These are phyloP conservation scores for Barnettozyma sp. DNA, from an alignment of 805 yeast species.

Conservation along the genomic window DNA sequence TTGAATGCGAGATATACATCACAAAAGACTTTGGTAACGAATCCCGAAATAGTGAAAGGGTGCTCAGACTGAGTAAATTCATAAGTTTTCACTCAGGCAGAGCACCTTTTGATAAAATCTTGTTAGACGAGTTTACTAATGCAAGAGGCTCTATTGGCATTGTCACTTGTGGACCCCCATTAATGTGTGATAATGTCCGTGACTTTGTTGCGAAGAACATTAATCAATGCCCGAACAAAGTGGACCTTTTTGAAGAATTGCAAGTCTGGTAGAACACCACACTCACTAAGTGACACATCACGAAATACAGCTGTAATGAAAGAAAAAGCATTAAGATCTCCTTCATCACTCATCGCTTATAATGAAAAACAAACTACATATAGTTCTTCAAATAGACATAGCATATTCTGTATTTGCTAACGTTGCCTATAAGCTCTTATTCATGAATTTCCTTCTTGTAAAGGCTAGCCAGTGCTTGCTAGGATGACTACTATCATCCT, in stretches of 20 bases:
- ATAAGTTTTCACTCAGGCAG: constrained; percentile 35
- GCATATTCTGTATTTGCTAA: constrained; percentile 1
- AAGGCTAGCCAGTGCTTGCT: constrained; percentile 95
- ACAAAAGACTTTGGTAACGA: constrained; percentile 28
- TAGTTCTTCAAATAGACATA: no score
- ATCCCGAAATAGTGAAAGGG: constrained; percentile 2
- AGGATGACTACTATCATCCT: constrained; percentile 52
- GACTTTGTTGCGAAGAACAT: constrained; percentile 36
- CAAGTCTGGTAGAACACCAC: constrained; percentile 51
- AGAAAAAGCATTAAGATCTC: no score
- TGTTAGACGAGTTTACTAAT: constrained; percentile 32
- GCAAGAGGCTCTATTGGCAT: constrained; percentile 42
- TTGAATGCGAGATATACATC: constrained; percentile 32
- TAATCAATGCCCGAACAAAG: constrained; percentile 37
- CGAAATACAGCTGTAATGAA: no score
- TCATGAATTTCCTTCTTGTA: constrained; percentile 93
- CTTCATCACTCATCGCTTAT: no score
- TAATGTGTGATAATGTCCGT: constrained; percentile 54
- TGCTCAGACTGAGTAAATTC: constrained; percentile 16
- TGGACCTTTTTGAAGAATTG: constrained; percentile 70
- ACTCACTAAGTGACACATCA: no score
- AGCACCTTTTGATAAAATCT: constrained; percentile 38
- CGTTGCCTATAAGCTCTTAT: constrained; percentile 54
- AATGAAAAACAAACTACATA: no score
- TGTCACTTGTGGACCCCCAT: constrained; percentile 60